A percentile compares a stretch with the other conserved stretches of the same genome.
Conservation (phyloP, 2,329 filamentous ascomycete species). For the Periconia digitata region DNA sequence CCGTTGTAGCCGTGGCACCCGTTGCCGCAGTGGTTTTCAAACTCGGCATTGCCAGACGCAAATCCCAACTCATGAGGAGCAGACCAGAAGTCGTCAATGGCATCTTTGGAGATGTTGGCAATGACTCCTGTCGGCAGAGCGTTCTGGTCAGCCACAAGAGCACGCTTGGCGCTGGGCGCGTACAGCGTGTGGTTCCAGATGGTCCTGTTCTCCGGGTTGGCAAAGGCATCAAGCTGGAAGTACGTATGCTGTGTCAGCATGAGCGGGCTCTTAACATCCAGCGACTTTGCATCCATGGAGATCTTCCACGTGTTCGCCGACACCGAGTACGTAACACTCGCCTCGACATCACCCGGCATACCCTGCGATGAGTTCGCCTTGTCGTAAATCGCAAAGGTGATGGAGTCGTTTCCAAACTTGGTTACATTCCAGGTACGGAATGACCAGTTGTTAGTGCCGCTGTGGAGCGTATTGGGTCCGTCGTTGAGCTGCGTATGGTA, state of each 20-base stretch:
- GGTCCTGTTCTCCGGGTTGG: conserved; percentile 30
- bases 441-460: conserved; percentile 39
- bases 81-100: conserved; percentile 36
- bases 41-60: conserved; percentile 24
- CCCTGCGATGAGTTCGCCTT: conserved; percentile 31
- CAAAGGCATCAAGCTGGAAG: conserved; percentile 40
- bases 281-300: conserved; percentile 31
- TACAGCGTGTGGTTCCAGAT: conserved; percentile 39
- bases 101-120: conserved; percentile 21
- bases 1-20: conserved; percentile 40
- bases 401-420: conserved; percentile 27
- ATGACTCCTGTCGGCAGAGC: conserved; percentile 37
- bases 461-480: conserved; percentile 37
- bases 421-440: conserved; percentile 33
- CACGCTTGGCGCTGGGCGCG: conserved; percentile 32
- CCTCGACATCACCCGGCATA: conserved; percentile 33
- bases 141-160: conserved; percentile 28
- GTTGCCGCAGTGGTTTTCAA: conserved; percentile 36
- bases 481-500: conserved; percentile 34
- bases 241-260: conserved; percentile 41
- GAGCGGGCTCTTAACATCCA: conserved; percentile 30
- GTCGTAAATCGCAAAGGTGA: conserved; percentile 34
- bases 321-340: conserved; percentile 35
- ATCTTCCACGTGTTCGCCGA: conserved; percentile 38
- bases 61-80: conserved; percentile 35